These are phyloP conservation scores for Centrapalus pauciflorus DNA, from an alignment of 129 eudicot species.

Conservation along the genomic window DNA sequence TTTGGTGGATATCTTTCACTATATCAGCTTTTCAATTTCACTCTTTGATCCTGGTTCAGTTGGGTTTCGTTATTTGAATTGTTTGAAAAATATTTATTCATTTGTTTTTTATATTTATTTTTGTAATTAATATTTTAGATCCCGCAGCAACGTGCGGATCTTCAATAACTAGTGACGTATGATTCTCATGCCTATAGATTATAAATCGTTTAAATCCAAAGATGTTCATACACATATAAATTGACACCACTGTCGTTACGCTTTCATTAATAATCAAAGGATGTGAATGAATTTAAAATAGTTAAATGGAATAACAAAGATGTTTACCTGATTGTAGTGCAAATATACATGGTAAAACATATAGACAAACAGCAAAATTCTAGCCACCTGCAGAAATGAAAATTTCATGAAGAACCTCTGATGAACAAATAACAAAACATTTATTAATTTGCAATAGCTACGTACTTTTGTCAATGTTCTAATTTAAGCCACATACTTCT, in stretches of 20 bases:
- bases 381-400: conserved; percentile 63
- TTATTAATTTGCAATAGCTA: no score
- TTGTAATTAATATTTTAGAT: no score
- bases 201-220: not conserved
- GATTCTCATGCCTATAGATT: not conserved
- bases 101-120: no score
- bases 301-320: not conserved
- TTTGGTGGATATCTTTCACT: no score
- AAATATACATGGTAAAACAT: conserved; percentile 66
- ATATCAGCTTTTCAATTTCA: no score
- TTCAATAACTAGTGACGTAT: no score
- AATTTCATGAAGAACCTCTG: not conserved
- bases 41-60: no score
- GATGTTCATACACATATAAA: not conserved
- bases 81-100: no score
- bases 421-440: not conserved
- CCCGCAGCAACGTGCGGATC: no score
- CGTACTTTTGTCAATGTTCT: no score
- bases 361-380: conserved; percentile 73
- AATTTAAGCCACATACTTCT: no score
- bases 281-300: not conserved
- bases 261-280: not conserved
- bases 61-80: no score
- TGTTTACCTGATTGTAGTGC: conserved; percentile 71
- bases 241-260: not conserved